Evolutionary conservation across 768 basidiomycete genomes (phyloP), one percentile per base, ranked within the genome.

Genomic region (Lactarius psammicola): DNA sequence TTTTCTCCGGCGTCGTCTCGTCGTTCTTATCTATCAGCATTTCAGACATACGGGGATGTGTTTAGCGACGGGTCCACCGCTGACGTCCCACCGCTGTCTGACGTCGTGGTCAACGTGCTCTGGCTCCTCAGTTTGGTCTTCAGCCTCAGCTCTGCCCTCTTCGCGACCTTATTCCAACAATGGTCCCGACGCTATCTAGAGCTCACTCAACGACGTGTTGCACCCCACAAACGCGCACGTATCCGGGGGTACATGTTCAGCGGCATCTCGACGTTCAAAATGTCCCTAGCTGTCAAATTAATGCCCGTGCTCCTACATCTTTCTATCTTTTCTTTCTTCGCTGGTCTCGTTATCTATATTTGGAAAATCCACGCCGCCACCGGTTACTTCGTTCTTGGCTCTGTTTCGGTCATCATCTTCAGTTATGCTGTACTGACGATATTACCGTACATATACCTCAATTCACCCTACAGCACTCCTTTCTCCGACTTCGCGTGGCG

Each of bases 391-490:
- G 8, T 34, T 11, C 17, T 36, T 18, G 56, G 30, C 7, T 17
- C 26, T 36, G 10, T 26, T 20, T 31, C 13, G 15, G 34, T 15
- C 3, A 13, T 59, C 28, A 1, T 4, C 57, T 13, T 30, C n/a
- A 4, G 5, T 8, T 42, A 36, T 36, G 4, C 20, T 4, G 36
- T 3, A 6, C 9, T 36, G 18, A 42, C 28, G 2, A 9, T 36
- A 9, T 13, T 49, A 13, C 46, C 46, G 23, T 11, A 49, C 4
- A 1, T 59, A 17, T n/a, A 51, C 20, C 49, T 55, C 51, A 46
- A 64, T 31, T 59, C 26, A 26, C 56, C 62, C 0, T 59, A 64
- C 40, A 34, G 62, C 33, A 66, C 65, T 1, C 56, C 62, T 17
- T 4, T 62, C 2, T 56, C 64, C 42, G 55, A 59, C 30, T 10